Conservation (phyloP, 345 rosid genomes). For the Diplotaxis tenuifolia region DNA sequence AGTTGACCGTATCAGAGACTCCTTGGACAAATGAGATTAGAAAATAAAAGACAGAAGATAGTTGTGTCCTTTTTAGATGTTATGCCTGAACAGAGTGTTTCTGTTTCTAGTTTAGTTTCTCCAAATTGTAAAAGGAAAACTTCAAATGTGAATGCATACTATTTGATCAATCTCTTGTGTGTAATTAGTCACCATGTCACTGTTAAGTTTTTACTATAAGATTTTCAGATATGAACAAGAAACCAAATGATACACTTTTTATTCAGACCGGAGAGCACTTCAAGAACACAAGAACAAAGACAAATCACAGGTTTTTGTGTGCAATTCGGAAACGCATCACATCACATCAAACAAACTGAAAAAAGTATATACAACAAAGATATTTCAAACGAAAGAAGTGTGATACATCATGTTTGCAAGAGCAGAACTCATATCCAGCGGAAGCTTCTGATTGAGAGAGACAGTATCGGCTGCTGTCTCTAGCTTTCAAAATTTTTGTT, state of each 20-base stretch:
- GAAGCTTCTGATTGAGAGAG: constrained; percentile 34
- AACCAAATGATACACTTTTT: neutral
- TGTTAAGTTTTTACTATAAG: neutral
- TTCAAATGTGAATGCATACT: constrained; percentile 18
- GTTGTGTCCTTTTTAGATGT: neutral
- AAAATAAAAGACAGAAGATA: neutral
- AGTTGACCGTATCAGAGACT: neutral
- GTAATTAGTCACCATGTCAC: neutral
- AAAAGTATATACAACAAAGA: neutral
- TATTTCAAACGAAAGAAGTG: constrained; percentile 33
- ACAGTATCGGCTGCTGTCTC: no score
- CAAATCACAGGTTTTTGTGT: neutral
- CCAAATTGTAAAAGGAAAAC: neutral
- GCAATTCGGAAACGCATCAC: neutral
- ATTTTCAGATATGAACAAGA: neutral
- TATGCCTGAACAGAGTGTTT: neutral
- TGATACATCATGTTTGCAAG: constrained; percentile 41
- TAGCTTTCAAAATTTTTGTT: no score
- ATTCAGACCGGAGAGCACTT: neutral
- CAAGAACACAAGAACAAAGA: constrained; percentile 17
- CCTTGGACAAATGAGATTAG: constrained; percentile 18
- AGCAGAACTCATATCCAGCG: constrained; percentile 40
- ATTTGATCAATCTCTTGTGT: constrained; percentile 22
- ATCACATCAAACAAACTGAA: constrained; percentile 4
- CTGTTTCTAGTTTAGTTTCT: constrained; percentile 20